Conservation (phyloP, 2,329 filamentous ascomycete genomes). For the Aciculosporium take region DNA sequence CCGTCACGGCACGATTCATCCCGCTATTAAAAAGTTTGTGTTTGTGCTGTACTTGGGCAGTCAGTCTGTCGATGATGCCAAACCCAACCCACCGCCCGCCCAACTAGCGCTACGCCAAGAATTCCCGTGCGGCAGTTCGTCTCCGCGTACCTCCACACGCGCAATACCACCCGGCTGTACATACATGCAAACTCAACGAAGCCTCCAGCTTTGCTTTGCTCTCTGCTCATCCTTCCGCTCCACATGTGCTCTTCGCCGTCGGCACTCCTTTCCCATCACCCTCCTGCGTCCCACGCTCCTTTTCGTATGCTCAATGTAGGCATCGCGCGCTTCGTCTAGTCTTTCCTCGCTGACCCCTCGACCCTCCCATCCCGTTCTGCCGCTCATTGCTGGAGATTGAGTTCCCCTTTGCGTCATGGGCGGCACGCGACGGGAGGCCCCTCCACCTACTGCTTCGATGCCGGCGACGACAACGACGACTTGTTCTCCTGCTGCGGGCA, state of each 20-base stretch:
- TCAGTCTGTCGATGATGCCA: too few relatives aligned
- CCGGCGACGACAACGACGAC: not conserved
- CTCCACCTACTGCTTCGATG: constrained; percentile 10
- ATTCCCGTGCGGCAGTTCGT: too few relatives aligned
- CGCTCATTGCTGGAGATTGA: constrained; percentile 2
- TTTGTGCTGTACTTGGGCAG: too few relatives aligned
- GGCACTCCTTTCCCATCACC: constrained; percentile 2
- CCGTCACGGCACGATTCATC: too few relatives aligned
- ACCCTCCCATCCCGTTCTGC: not conserved
- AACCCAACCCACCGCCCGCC: too few relatives aligned
- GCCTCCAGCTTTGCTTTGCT: too few relatives aligned
- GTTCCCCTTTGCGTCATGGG: constrained; percentile 14
- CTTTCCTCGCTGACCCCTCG: constrained; percentile 1
- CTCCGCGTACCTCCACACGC: too few relatives aligned
- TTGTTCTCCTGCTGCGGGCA: constrained; percentile 7
- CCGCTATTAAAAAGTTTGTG: too few relatives aligned
- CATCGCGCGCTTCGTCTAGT: not conserved
- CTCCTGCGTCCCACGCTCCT: not conserved
- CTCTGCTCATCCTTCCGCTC: too few relatives aligned
- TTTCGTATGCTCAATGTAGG: constrained; percentile 2
- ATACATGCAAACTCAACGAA: too few relatives aligned
- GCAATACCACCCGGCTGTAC: too few relatives aligned
- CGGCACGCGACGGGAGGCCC: constrained; percentile 19
- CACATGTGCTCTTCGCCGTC: not conserved
- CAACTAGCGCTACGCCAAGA: too few relatives aligned